Evolutionary conservation across 768 basidiomycete genomes (phyloP).

Genomic region (Podaxis sp.): DNA sequence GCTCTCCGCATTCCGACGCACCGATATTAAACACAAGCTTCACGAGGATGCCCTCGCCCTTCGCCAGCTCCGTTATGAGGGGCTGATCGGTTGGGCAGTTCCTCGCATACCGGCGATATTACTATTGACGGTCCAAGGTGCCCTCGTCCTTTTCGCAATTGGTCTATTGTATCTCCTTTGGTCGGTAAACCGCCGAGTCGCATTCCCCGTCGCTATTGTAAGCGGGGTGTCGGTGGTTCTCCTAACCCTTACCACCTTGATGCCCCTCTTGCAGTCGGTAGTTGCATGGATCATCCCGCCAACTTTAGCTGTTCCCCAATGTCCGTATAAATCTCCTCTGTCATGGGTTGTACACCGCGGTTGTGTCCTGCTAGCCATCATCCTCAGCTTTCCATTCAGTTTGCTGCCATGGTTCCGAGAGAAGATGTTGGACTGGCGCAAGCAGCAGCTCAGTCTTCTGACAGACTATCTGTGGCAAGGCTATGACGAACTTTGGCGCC

Average conservation of each 20-base stretch:
- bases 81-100: constrained; percentile 6
- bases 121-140: constrained; percentile 6
- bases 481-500: constrained; percentile 8
- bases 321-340: constrained; percentile 11
- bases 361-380: neutral
- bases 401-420: neutral
- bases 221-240: neutral
- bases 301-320: constrained; percentile 4
- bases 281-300: constrained; percentile 1
- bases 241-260: neutral
- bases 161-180: constrained; percentile 11
- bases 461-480: constrained; percentile 10
- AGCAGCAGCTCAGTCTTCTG: neutral
- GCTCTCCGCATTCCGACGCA: constrained; percentile 3
- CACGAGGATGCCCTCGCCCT: constrained; percentile 7
- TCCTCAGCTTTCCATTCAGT: neutral
- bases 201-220: constrained; percentile 9
- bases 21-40: constrained; percentile 1
- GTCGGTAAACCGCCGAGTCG: neutral
- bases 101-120: constrained; percentile 4
- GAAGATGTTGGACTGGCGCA: constrained; percentile 4
- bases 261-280: constrained; percentile 9
- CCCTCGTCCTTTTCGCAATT: constrained; percentile 12
- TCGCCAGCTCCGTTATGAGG: constrained; percentile 13
- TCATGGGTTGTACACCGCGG: constrained; percentile 10